Evolutionary conservation across 768 basidiomycete species (phyloP), one percentile per base, ranked within the genome.

Genomic region (Hemileccinum rubropunctum): DNA sequence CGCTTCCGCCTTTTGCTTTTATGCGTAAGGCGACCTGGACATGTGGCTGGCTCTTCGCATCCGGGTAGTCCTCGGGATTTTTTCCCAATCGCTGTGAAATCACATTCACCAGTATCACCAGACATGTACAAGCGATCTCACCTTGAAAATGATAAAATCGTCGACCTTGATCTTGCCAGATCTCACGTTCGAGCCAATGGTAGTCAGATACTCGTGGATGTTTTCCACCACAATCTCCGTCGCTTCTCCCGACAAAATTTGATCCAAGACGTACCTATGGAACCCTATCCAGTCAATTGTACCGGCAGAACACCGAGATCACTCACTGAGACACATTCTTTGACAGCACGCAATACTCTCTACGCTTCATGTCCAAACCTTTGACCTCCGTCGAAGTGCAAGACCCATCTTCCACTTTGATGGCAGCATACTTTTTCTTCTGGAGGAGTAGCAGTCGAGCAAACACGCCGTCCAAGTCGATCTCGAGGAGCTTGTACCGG

Each of bases 381-480:
- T 99, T 99, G 67, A 99, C 76, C 62, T 99, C 97, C 2, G 82
- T 89, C 13, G 81, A 82, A 0, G 89, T 87, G 49, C 80, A 78
- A 0, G 79, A 78, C 23, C 84, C 84, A 55, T 93, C 91, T 59
- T 94, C 91, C 36, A 98, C 83, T 71, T 97, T 98, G 66, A 98
- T 76, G 0, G 97, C 97, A 0, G 97, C 97, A 58, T 99, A 99
- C 71, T 99, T 98, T 77, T 99, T 99, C 80, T 99, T 99, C 63
- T 98, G 95, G 47, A 99, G 72, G 11, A 99, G 79, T 2, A 99
- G 71, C 36, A 99, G 76, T 0, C 97, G 83, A 62, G 95, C 84
- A 74, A 99, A 99, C 32, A 98, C 80, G 3, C 88, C 84, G 61
- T 99, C 95, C 14, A 98, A 77, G 64, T 99, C 97, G 52, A 99